Evolutionary conservation across 208 protist species (phyloP).

Genomic region (Strigomonas culicis): DNA sequence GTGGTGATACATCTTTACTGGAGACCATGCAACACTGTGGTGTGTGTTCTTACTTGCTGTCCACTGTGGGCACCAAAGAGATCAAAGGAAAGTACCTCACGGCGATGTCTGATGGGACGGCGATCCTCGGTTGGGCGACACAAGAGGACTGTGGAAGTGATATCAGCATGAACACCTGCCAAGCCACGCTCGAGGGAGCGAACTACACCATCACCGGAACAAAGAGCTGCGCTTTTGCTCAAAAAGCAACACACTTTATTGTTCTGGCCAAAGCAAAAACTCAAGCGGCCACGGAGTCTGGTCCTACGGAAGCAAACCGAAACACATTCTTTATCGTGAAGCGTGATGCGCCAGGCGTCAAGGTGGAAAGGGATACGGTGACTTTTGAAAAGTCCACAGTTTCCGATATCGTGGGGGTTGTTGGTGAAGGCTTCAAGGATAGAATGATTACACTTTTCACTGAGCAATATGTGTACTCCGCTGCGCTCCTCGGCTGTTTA

Average conservation of each 20-base stretch:
- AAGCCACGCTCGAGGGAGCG: constrained; percentile 29
- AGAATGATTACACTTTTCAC: constrained; percentile 80
- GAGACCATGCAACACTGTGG: constrained; percentile 58
- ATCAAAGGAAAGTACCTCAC: constrained; percentile 84
- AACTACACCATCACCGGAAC: constrained; percentile 54
- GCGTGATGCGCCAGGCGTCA: constrained; percentile 35
- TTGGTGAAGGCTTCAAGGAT: constrained; percentile 85
- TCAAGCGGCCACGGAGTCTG: constrained; percentile 52
- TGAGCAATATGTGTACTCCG: constrained; percentile 80
- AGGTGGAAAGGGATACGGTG: constrained; percentile 30
- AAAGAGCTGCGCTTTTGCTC: constrained; percentile 55
- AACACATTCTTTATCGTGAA: constrained; percentile 81
- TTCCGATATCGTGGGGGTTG: constrained; percentile 64
- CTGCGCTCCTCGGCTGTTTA: constrained; percentile 62
- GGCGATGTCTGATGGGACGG: constrained; percentile 76
- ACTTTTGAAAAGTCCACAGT: constrained; percentile 42
- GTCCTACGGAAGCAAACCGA: constrained; percentile 46
- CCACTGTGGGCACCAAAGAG: constrained; percentile 62
- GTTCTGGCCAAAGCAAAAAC: constrained; percentile 72
- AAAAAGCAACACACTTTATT: constrained; percentile 73
- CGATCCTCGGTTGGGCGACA: constrained; percentile 78
- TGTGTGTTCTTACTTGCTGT: constrained; percentile 62
- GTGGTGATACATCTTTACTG: constrained; percentile 42
- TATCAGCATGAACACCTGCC: constrained; percentile 77
- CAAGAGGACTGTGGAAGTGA: constrained; percentile 68